A percentile compares a stretch with the other conserved stretches of the same genome.
Conservation (phyloP, 305 asterid species). For the Fraxinus latifolia region DNA sequence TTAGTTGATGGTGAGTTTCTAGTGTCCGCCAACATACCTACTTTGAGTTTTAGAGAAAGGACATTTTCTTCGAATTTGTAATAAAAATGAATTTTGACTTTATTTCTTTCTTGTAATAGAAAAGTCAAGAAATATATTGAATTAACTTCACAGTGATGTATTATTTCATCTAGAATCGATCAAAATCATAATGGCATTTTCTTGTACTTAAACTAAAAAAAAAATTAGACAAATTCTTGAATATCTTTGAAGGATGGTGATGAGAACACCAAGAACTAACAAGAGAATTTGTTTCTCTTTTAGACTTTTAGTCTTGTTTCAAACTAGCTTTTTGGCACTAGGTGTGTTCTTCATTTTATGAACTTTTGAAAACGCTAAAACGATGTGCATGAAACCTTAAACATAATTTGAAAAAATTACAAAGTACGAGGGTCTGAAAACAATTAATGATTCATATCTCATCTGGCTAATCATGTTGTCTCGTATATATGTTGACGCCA, state of each 20-base stretch:
- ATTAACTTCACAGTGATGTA: not conserved
- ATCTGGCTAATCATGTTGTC: not conserved
- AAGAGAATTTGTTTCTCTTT: not conserved
- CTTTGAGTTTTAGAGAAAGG: not conserved
- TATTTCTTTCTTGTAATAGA: not conserved
- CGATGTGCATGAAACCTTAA: not conserved
- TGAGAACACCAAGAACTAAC: not conserved
- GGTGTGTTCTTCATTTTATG: not conserved
- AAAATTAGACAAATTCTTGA: not conserved
- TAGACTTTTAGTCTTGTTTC: not conserved
- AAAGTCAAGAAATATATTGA: not conserved
- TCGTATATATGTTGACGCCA: too few species aligned
- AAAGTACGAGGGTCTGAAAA: not conserved
- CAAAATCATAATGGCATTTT: not conserved
- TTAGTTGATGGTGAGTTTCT: too few species aligned
- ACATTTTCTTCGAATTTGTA: too few species aligned
- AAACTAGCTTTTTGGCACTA: not conserved
- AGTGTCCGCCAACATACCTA: too few species aligned
- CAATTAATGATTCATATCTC: not conserved
- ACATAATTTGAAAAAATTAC: not conserved
- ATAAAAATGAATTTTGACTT: not conserved
- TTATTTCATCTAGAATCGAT: not conserved
- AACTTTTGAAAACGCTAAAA: not conserved
- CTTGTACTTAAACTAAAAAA: not conserved
- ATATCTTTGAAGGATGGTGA: not conserved